These are phyloP conservation scores for Globisporangium abappressorium DNA, from an alignment of 352 stramenopile species.

Conservation along the genomic window DNA sequence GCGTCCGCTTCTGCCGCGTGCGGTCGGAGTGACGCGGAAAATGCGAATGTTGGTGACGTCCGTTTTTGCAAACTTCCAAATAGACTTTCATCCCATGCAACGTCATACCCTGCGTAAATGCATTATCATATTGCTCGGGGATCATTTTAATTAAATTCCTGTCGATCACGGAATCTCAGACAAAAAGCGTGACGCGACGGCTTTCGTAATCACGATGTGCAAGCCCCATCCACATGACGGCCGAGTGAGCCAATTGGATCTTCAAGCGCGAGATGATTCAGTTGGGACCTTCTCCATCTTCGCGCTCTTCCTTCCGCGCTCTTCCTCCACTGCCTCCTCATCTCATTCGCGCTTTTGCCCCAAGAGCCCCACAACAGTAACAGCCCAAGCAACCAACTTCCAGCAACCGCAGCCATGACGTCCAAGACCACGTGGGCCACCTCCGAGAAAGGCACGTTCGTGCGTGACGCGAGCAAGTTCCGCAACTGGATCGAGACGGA, in stretches of 20 bases:
- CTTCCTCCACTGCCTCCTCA: neutral
- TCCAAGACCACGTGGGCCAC: constrained; percentile 61
- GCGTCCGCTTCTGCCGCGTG: neutral
- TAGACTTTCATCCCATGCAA: neutral
- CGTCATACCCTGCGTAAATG: neutral
- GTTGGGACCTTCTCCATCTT: neutral
- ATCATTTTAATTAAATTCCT: neutral
- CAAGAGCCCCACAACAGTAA: neutral
- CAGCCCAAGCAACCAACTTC: neutral
- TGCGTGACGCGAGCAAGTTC: constrained; percentile 74
- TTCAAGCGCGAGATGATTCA: neutral
- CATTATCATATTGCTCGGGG: neutral
- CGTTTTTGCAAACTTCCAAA: neutral
- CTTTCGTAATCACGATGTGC: constrained; percentile 7
- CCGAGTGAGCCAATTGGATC: neutral
- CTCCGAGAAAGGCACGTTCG: constrained; percentile 65
- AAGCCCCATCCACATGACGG: neutral
- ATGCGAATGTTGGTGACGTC: neutral
- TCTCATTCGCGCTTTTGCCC: constrained; percentile 20
- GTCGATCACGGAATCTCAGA: constrained; percentile 1
- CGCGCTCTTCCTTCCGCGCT: neutral
- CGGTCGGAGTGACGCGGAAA: neutral
- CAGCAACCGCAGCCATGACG: constrained; percentile 38
- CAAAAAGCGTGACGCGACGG: neutral
- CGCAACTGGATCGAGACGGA: constrained; percentile 73